Evolutionary conservation across 23 red algal genomes (phyloP).

Genomic region (Pyropia yezoensis): DNA sequence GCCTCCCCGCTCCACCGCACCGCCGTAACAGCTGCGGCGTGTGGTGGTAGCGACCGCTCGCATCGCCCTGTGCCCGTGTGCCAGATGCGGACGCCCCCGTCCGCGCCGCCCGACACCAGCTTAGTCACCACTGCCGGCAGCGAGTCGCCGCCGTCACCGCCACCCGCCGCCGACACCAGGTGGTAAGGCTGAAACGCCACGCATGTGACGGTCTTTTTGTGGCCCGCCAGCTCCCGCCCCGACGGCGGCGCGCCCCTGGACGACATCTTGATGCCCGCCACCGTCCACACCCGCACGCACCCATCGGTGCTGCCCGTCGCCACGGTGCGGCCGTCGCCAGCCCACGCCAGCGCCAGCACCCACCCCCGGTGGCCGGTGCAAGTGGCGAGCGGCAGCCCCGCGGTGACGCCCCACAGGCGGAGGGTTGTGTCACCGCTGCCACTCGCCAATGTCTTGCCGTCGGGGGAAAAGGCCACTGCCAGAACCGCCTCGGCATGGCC

Average conservation of each 20-base stretch:
- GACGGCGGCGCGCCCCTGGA: background rate
- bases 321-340: constrained; percentile 18
- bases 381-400: constrained; percentile 47
- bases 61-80: constrained; percentile 30
- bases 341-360: constrained; percentile 47
- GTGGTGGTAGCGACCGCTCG: constrained; percentile 34
- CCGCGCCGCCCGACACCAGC: constrained; percentile 47
- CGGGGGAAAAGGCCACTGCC: constrained; percentile 57
- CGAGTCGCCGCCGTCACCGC: constrained; percentile 16
- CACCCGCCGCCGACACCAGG: constrained; percentile 27
- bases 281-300: background rate
- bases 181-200: constrained; percentile 83
- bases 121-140: constrained; percentile 3
- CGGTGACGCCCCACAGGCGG: constrained; percentile 58
- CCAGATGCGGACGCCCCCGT: constrained; percentile 81
- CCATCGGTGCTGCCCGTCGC: constrained; percentile 31
- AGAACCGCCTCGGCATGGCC: constrained; percentile 85
- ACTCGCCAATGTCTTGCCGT: constrained; percentile 36
- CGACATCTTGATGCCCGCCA: no score
- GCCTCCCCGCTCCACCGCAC: constrained; percentile 74
- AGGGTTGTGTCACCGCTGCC: constrained; percentile 89
- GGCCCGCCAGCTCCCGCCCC: constrained; percentile 12
- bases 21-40: constrained; percentile 73
- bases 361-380: constrained; percentile 31
- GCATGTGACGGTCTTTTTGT: constrained; percentile 75